A percentile compares a stretch with the other conserved stretches of the same genome.
Evolutionary conservation across 1,284 basidiomycete genomes (phyloP).

Genomic region (Porogramme epimiltina): DNA sequence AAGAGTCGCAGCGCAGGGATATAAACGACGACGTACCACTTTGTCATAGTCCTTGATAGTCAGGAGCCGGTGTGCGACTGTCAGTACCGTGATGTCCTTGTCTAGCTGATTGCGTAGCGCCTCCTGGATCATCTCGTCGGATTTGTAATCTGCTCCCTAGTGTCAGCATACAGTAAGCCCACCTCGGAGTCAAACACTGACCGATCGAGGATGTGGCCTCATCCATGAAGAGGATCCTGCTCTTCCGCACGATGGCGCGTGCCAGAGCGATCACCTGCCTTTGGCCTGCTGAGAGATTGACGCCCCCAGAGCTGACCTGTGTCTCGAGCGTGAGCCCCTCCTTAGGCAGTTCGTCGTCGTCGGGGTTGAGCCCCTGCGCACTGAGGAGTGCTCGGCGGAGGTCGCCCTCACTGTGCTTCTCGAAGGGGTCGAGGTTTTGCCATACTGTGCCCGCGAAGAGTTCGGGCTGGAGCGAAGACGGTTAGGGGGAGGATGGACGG

Average conservation of each 20-base stretch:
- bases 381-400: slow-evolving; percentile 53
- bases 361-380: slow-evolving; percentile 47
- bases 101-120: slow-evolving; percentile 55
- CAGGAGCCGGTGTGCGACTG: slow-evolving; percentile 69
- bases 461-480: slow-evolving; percentile 51
- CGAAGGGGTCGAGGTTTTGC: slow-evolving; percentile 72
- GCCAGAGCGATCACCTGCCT: slow-evolving; percentile 65
- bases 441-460: slow-evolving; percentile 60
- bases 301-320: slow-evolving; percentile 55
- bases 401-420: slow-evolving; percentile 66
- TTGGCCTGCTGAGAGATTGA: slow-evolving; percentile 73
- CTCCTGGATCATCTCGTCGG: slow-evolving; percentile 54
- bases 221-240: slow-evolving; percentile 62
- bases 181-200: background rate
- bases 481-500: slow-evolving; percentile 37
- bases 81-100: slow-evolving; percentile 58
- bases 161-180: background rate
- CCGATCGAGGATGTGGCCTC: slow-evolving; percentile 34
- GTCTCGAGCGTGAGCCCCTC: slow-evolving; percentile 48
- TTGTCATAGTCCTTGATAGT: slow-evolving; percentile 65
- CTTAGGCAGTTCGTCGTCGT: background rate
- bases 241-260: slow-evolving; percentile 56
- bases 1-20: background rate
- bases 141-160: slow-evolving; percentile 42
- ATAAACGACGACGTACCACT: slow-evolving; percentile 30